A percentile compares a stretch with the other conserved stretches of the same genome.
Conservation (phyloP, 164 flowering plant genomes). For the Echeveria elegans region DNA sequence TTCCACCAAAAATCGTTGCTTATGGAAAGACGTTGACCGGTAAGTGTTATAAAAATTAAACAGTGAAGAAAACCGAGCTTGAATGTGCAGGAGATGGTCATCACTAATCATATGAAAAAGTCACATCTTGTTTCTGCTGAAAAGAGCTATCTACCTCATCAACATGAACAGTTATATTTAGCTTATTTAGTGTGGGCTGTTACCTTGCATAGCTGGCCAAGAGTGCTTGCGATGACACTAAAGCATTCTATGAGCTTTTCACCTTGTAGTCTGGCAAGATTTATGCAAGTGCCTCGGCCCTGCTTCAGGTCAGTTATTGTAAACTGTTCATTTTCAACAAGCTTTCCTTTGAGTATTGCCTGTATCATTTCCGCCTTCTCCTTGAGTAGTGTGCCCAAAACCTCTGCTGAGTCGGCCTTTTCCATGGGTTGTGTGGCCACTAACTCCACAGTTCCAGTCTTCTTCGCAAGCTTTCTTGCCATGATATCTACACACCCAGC, state of each 20-base stretch:
- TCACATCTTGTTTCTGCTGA: too few species aligned
- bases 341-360: constrained; percentile 6
- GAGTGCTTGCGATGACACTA: not conserved
- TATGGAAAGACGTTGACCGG: too few species aligned
- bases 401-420: not conserved
- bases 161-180: too few species aligned
- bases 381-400: not conserved
- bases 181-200: not conserved
- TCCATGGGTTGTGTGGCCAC: not conserved
- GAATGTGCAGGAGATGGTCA: too few species aligned
- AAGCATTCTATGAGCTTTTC: constrained; percentile 7
- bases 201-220: not conserved
- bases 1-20: too few species aligned
- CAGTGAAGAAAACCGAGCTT: too few species aligned
- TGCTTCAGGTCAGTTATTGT: constrained; percentile 9
- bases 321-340: not conserved
- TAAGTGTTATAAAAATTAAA: too few species aligned
- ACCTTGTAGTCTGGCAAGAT: not conserved
- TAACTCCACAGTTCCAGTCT: not conserved
- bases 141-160: too few species aligned
- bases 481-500: not conserved
- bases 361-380: not conserved
- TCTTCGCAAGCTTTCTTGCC: not conserved
- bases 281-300: constrained; percentile 23
- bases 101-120: too few species aligned